Base-by-base conservation (phyloP, 2,329 filamentous ascomycete species). In the Aspergillus pseudoterreus region DNA sequence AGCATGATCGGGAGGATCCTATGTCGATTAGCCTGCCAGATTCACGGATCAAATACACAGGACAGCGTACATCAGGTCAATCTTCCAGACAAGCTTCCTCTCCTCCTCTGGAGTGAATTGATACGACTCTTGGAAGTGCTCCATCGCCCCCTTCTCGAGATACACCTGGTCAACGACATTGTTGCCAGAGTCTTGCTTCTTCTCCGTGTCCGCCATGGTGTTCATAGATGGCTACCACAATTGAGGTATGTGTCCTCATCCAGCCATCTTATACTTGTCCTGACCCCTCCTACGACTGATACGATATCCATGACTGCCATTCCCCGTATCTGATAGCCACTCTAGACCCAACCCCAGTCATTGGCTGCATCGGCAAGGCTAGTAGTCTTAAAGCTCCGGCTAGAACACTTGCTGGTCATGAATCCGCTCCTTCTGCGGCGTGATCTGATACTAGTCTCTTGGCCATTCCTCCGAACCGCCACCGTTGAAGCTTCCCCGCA, bases 1-100 rank as follows among this genome's bases (percentile, higher is more conserved):
- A 61, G 50, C 60, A 66, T 62, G 43, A 66, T 52, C 1, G 63
- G 63, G 14, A 65, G 55, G 27, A 64, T 41, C 35, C 60, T 63
- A 11, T 3, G 15, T 14, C 14, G 21, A 44, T 44, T 10, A 42
- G 39, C 8, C 24, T 22, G 12, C 15, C 8, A 27, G 39, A 15
- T 3, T 30, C 19, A 8, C 9, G 12, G 10, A 32, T 8, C 9
- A 15, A 24, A 50, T 39, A 24, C 4, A 10, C 27, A 30, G 10
- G 4, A 15, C 3, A 30, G 11, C 59, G n/a, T 15, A 61, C 58
- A 46, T 58, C 19, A 58, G 45, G 45, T 63, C 60, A 41, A 63
- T 61, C 48, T 61, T 63, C 17, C 56, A 45, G 9, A 63, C 57
- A 2, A 63, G 51, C n/a, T 19, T 56, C 45, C 44, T 58, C 47